phyloP scores from a whole-genome alignment of 192 early-diverging fungal genomes.

The Gaertneriomyces semiglobifer region DNA sequence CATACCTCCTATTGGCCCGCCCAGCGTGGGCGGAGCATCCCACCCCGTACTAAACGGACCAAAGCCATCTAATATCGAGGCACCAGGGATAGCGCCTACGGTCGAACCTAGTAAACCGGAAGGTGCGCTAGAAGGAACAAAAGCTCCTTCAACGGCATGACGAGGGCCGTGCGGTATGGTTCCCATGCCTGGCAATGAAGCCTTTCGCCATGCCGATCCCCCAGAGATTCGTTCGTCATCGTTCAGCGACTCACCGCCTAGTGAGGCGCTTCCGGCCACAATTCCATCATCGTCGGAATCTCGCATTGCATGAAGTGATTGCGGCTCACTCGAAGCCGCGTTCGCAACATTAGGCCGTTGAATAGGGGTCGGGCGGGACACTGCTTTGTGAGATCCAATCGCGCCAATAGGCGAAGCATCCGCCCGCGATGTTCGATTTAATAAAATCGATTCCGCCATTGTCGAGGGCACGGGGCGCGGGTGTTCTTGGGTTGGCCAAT shows the following conservation, averaged over 20 bases:
- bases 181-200: conserved; percentile 1
- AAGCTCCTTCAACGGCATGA: neutral
- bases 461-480: too few species aligned
- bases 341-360: conserved; percentile 18
- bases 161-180: neutral
- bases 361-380: conserved; percentile 29
- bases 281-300: conserved; percentile 20
- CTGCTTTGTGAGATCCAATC: conserved; percentile 21
- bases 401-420: neutral
- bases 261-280: conserved; percentile 29
- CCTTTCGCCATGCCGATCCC: conserved; percentile 19
- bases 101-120: neutral
- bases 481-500: conserved; percentile 6
- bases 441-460: too few species aligned
- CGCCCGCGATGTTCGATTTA: neutral
- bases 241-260: conserved; percentile 32
- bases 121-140: conserved; percentile 5
- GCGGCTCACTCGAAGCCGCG: neutral
- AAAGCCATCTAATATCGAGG: conserved; percentile 21
- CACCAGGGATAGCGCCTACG: neutral
- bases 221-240: conserved; percentile 33
- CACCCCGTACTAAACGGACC: conserved; percentile 8
- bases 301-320: neutral
- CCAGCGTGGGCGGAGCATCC: neutral
- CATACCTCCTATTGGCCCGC: neutral